Conservation (phyloP, 2,329 filamentous ascomycete genomes). For the Aspergillus brunneoviolaceus region DNA sequence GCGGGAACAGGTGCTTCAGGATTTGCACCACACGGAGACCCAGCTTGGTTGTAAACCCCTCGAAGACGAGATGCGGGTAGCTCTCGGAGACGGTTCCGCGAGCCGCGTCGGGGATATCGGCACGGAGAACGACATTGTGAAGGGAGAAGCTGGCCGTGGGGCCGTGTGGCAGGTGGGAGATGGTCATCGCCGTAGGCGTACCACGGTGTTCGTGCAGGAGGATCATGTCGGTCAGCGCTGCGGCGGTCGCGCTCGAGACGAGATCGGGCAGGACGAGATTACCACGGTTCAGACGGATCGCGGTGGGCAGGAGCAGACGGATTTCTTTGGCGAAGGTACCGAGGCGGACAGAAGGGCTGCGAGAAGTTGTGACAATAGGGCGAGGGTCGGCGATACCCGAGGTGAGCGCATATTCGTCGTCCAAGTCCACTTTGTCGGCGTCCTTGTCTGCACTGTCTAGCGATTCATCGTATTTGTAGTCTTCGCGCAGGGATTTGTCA, state of each 20-base stretch:
- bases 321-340: conserved; percentile 93
- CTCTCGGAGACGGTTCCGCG: conserved; percentile 86
- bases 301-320: conserved; percentile 75
- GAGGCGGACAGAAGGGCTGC: conserved; percentile 80
- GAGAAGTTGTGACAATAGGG: conserved; percentile 85
- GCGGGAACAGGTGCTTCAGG: conserved; percentile 90
- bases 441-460: conserved; percentile 63
- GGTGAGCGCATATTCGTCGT: conserved; percentile 87
- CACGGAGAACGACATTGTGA: conserved; percentile 88
- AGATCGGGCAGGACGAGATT: conserved; percentile 85
- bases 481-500: conserved; percentile 77
- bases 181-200: conserved; percentile 82
- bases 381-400: conserved; percentile 90
- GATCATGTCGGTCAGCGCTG: conserved; percentile 79
- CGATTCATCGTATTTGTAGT: conserved; percentile 93
- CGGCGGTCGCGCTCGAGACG: conserved; percentile 74
- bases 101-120: conserved; percentile 86
- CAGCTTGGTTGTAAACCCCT: conserved; percentile 80
- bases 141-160: conserved; percentile 84
- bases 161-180: conserved; percentile 85
- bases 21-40: conserved; percentile 85
- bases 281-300: conserved; percentile 85
- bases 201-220: conserved; percentile 90
- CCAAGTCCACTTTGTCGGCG: conserved; percentile 74
- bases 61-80: conserved; percentile 94